Percentiles rank a stretch among this genome's conserved stretches.
Conservation (phyloP, 2,329 filamentous ascomycete species). For the Ophioceras dolichostomum region DNA sequence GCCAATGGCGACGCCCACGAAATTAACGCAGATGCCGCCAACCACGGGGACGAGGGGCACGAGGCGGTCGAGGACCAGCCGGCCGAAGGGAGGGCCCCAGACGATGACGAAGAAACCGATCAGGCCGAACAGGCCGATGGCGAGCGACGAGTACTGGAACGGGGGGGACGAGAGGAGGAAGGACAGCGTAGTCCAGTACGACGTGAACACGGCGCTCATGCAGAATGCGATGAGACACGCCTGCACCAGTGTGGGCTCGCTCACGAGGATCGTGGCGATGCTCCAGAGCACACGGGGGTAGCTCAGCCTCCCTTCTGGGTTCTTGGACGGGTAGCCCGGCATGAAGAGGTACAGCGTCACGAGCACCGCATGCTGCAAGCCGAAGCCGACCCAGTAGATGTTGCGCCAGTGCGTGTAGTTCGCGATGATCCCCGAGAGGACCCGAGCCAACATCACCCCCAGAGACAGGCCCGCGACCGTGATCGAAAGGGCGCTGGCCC, state of each 20-base stretch:
- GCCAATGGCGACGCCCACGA: slow-evolving; percentile 53
- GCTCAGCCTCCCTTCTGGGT: slow-evolving; percentile 43
- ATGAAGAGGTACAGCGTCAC: slow-evolving; percentile 57
- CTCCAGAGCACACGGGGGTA: slow-evolving; percentile 55
- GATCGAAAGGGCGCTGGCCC: slow-evolving; percentile 59
- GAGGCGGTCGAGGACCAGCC: slow-evolving; percentile 57
- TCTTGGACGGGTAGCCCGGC: slow-evolving; percentile 71
- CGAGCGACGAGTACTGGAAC: slow-evolving; percentile 53
- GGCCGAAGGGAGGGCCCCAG: slow-evolving; percentile 56
- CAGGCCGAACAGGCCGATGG: slow-evolving; percentile 67
- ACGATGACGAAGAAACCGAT: slow-evolving; percentile 62
- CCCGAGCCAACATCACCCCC: slow-evolving; percentile 62
- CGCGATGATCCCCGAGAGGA: slow-evolving; percentile 63
- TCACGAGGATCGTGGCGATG: slow-evolving; percentile 51
- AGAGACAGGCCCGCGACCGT: slow-evolving; percentile 65
- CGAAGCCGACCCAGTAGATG: slow-evolving; percentile 69
- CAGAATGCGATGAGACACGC: slow-evolving; percentile 55
- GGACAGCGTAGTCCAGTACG: slow-evolving; percentile 55
- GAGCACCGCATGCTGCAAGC: slow-evolving; percentile 56
- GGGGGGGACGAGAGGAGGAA: slow-evolving; percentile 63
- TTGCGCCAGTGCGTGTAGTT: slow-evolving; percentile 64
- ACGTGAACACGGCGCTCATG: slow-evolving; percentile 36
- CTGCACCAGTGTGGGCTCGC: slow-evolving; percentile 58
- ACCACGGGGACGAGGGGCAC: slow-evolving; percentile 57
- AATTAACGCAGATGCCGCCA: slow-evolving; percentile 42